Conservation (phyloP, 2,329 filamentous ascomycete species). For the Alternaria postmessia region DNA sequence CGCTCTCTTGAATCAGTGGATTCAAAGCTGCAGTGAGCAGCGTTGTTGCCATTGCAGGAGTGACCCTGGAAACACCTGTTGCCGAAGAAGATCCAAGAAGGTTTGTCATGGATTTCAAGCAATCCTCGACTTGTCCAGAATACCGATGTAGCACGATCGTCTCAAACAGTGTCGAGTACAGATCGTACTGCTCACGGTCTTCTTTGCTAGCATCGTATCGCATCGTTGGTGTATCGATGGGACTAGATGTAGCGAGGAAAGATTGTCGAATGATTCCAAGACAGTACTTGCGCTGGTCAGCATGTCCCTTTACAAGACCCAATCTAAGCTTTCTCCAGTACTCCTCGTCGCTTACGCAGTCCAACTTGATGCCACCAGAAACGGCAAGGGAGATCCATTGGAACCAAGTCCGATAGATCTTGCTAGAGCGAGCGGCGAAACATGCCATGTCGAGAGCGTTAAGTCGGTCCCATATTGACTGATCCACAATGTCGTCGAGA, state of each 20-base stretch:
- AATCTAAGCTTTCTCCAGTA: conserved; percentile 54
- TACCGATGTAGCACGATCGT: conserved; percentile 60
- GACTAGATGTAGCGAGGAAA: conserved; percentile 39
- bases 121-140: conserved; percentile 58
- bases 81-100: conserved; percentile 47
- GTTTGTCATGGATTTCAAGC: conserved; percentile 53
- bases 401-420: conserved; percentile 47
- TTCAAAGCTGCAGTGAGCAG: conserved; percentile 54
- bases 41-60: conserved; percentile 53
- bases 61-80: conserved; percentile 45
- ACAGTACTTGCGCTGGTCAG: conserved; percentile 57
- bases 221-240: conserved; percentile 39
- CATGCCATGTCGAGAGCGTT: conserved; percentile 25
- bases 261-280: conserved; percentile 56
- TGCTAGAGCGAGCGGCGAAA: conserved; percentile 31
- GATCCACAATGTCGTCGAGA: conserved; percentile 18
- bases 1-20: conserved; percentile 55
- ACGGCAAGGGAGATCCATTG: conserved; percentile 43
- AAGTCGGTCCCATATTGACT: conserved; percentile 37
- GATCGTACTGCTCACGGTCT: conserved; percentile 50
- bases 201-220: conserved; percentile 23
- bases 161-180: conserved; percentile 57
- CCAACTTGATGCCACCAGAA: conserved; percentile 22
- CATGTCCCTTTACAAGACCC: conserved; percentile 54
- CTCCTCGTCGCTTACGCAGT: conserved; percentile 36